Evolutionary conservation across 768 basidiomycete genomes (phyloP).

Genomic region (Exidia glandulosa): DNA sequence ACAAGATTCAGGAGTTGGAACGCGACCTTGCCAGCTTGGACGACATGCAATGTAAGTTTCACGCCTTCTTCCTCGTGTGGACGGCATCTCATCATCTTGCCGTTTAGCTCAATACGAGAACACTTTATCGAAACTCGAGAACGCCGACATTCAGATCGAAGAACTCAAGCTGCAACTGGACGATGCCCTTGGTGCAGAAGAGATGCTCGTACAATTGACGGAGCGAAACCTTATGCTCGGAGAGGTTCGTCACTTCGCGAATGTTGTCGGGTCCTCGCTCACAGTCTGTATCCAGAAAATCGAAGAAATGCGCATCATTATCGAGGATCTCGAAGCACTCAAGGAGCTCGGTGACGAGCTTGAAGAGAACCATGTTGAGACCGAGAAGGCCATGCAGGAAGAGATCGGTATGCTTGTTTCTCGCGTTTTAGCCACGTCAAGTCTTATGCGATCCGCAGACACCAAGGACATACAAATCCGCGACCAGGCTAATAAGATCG

Average conservation of each 20-base stretch:
- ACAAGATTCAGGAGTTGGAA: constrained; percentile 78
- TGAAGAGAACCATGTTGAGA: constrained; percentile 91
- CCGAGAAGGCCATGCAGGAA: constrained; percentile 81
- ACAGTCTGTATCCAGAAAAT: no score
- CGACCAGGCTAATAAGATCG: constrained; percentile 54
- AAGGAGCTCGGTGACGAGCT: constrained; percentile 95
- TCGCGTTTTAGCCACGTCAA: no score
- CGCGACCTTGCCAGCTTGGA: constrained; percentile 70
- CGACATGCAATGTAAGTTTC: constrained; percentile 59
- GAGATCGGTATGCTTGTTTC: constrained; percentile 79
- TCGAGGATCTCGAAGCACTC: constrained; percentile 92
- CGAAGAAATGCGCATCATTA: constrained; percentile 91
- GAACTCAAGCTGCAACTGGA: constrained; percentile 91
- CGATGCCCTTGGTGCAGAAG: constrained; percentile 89
- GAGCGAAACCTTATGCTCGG: constrained; percentile 90
- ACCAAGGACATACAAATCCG: constrained; percentile 59
- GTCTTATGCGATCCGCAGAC: no score
- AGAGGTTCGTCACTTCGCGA: constrained; percentile 50
- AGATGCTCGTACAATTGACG: constrained; percentile 90
- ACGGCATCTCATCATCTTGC: no score
- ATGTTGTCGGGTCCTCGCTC: no score
- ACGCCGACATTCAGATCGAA: constrained; percentile 86
- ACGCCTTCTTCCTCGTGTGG: no score
- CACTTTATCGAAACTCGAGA: constrained; percentile 65
- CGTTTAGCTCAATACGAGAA: constrained; percentile 78